These are phyloP conservation scores for Oidiodendron maius DNA, from an alignment of 495 filamentous ascomycete species.

Conservation along the genomic window DNA sequence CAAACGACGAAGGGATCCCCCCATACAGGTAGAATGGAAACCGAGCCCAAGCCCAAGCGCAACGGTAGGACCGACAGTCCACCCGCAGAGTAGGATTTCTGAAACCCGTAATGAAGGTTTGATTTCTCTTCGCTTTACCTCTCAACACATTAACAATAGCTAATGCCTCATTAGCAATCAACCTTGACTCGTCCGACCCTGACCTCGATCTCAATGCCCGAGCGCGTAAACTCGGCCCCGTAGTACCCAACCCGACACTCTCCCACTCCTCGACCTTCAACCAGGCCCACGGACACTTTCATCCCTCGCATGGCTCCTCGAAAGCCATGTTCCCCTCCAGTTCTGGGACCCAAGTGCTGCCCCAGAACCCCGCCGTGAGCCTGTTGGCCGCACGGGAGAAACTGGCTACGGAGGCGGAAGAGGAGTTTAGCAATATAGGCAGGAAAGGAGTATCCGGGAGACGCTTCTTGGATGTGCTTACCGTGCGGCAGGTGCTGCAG, in stretches of 20 bases:
- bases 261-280: conserved; percentile 31
- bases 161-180: conserved; percentile 41
- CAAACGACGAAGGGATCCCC: too few relatives aligned
- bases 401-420: conserved; percentile 33
- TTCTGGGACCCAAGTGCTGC: conserved; percentile 4
- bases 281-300: neutral
- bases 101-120: too few relatives aligned
- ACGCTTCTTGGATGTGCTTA: conserved; percentile 55
- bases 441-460: conserved; percentile 41
- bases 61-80: too few relatives aligned
- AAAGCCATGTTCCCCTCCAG: conserved; percentile 7
- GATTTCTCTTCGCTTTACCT: too few relatives aligned
- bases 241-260: conserved; percentile 52
- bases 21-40: too few relatives aligned
- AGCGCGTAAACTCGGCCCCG: conserved; percentile 58
- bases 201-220: conserved; percentile 41
- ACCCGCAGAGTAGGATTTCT: too few relatives aligned
- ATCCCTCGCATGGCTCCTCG: neutral
- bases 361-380: conserved; percentile 15
- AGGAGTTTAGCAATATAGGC: conserved; percentile 41
- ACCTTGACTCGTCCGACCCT: conserved; percentile 60
- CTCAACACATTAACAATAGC: neutral
- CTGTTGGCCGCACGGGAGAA: conserved; percentile 16
- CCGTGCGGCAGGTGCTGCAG: conserved; percentile 52
- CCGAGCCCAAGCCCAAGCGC: too few relatives aligned